phyloP scores from a whole-genome alignment of 495 filamentous ascomycete species.

The Talaromyces wortmannii region DNA sequence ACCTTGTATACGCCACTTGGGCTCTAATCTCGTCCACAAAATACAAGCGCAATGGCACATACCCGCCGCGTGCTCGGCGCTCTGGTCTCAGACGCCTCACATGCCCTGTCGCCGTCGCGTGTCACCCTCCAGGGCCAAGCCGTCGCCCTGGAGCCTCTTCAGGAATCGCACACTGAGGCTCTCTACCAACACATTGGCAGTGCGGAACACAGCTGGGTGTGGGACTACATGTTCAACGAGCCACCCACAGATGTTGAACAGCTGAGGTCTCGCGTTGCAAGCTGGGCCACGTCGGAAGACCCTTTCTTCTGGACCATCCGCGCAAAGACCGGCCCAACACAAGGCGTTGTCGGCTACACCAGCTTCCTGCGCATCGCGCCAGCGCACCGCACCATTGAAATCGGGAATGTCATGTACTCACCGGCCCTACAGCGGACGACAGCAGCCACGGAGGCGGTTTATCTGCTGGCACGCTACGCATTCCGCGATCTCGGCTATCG shows the following conservation, averaged over 20 bases:
- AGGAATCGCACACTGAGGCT: constrained; percentile 22
- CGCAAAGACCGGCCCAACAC: constrained; percentile 7
- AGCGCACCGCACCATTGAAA: constrained; percentile 33
- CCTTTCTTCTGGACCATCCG: constrained; percentile 38
- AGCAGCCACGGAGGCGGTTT: constrained; percentile 44
- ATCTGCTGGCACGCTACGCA: constrained; percentile 34
- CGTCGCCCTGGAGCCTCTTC: constrained; percentile 30
- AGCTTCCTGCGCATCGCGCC: constrained; percentile 35
- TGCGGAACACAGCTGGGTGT: constrained; percentile 26
- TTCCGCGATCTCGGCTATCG: constrained; percentile 46
- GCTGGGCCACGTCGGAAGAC: constrained; percentile 19
- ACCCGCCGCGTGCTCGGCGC: neutral
- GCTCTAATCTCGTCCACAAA: no score
- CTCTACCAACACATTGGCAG: constrained; percentile 33
- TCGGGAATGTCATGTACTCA: constrained; percentile 43
- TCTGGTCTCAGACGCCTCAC: neutral
- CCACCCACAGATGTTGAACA: constrained; percentile 24
- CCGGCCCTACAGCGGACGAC: constrained; percentile 37
- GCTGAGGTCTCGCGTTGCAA: constrained; percentile 21
- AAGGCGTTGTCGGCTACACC: constrained; percentile 28
- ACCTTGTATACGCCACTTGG: no score
- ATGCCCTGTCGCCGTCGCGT: neutral
- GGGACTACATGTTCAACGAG: constrained; percentile 38
- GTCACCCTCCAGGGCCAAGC: constrained; percentile 24
- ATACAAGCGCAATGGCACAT: no score